These are phyloP conservation scores for Trichothecium sympodiale DNA, from an alignment of 2,329 filamentous ascomycete species.

Conservation along the genomic window DNA sequence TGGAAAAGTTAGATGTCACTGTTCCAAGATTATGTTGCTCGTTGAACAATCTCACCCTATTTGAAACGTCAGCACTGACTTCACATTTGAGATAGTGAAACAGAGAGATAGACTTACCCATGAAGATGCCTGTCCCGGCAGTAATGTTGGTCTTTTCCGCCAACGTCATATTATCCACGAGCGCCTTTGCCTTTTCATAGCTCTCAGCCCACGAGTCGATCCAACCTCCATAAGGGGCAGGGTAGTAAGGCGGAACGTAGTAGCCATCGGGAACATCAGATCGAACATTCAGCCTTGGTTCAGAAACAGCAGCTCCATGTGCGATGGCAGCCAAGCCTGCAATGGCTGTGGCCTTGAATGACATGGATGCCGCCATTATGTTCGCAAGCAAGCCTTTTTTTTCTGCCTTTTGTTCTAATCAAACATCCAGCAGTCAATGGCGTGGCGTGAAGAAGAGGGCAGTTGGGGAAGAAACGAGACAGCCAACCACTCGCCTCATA, in stretches of 20 bases:
- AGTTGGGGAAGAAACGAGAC: no score
- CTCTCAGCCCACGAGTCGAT: conserved; percentile 54
- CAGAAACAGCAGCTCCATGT: no score
- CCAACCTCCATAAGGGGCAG: conserved; percentile 64
- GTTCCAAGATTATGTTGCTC: no score
- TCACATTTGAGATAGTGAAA: neutral
- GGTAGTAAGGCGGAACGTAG: conserved; percentile 52
- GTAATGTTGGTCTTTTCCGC: conserved; percentile 75
- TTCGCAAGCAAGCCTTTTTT: no score
- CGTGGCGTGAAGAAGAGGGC: no score
- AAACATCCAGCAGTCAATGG: no score
- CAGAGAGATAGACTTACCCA: conserved; percentile 35
- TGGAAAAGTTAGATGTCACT: conserved; percentile 3
- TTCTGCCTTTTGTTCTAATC: no score
- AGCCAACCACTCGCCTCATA: no score
- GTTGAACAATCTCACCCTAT: conserved; percentile 6
- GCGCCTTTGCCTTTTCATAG: conserved; percentile 55
- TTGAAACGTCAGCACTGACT: neutral
- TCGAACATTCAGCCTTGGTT: neutral
- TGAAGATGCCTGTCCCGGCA: conserved; percentile 57
- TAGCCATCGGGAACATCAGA: conserved; percentile 12
- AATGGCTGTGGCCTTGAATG: no score
- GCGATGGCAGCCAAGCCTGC: no score
- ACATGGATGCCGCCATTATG: no score
- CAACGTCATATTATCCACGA: conserved; percentile 67